A percentile compares a stretch with the other conserved stretches of the same genome.
phyloP scores from a whole-genome alignment of 768 basidiomycete genomes.

The Ephemerocybe angulata region DNA sequence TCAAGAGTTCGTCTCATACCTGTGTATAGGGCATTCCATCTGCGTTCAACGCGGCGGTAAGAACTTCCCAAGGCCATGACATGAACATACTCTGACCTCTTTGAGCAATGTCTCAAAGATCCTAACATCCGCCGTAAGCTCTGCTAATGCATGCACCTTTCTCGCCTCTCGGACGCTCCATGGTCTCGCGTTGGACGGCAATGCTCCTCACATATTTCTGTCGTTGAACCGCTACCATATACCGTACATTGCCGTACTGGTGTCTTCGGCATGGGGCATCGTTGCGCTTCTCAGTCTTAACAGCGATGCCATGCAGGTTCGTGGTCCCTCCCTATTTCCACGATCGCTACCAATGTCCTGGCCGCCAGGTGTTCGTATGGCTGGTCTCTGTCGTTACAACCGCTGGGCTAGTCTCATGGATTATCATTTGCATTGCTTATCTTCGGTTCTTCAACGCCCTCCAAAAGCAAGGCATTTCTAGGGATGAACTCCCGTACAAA shows the following conservation, averaged over 20 bases:
- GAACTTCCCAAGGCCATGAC: background rate
- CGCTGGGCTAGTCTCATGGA: conserved; percentile 29
- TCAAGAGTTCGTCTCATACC: background rate
- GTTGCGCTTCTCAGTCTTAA: conserved; percentile 25
- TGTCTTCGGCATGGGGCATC: conserved; percentile 23
- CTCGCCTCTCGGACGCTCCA: conserved; percentile 36
- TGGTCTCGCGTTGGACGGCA: conserved; percentile 37
- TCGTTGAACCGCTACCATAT: conserved; percentile 28
- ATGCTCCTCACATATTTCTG: conserved; percentile 31
- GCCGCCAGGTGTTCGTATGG: conserved; percentile 24
- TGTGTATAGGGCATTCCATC: conserved; percentile 27
- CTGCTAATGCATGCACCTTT: conserved; percentile 54
- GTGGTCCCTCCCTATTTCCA: conserved; percentile 1
- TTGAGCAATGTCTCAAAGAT: conserved; percentile 17
- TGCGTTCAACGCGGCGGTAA: conserved; percentile 52
- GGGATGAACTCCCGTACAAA: conserved; percentile 31
- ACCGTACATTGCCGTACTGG: conserved; percentile 26
- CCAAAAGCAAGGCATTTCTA: conserved; percentile 26
- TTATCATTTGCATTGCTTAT: conserved; percentile 27
- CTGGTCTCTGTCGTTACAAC: conserved; percentile 28
- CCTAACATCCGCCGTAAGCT: conserved; percentile 57
- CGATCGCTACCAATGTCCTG: background rate
- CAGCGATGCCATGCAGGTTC: conserved; percentile 19
- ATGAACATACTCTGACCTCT: background rate
- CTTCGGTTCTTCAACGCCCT: conserved; percentile 29